These are phyloP conservation scores for Tubosaeta sp. DNA, from an alignment of 768 basidiomycete genomes.

Conservation along the genomic window DNA sequence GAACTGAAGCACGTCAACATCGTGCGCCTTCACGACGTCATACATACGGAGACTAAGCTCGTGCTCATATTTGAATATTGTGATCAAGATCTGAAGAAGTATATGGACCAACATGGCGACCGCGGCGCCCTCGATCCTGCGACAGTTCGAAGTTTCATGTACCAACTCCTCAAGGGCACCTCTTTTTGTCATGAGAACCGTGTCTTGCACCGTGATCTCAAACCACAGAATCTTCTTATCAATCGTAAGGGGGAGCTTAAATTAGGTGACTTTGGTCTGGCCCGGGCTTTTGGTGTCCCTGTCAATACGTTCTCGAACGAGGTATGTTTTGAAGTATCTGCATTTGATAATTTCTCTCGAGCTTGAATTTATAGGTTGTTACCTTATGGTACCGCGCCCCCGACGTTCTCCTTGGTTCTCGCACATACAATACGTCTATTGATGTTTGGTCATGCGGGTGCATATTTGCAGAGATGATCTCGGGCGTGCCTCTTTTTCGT, in stretches of 20 bases:
- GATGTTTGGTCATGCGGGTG: slow-evolving; percentile 99
- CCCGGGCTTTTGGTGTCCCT: slow-evolving; percentile 96
- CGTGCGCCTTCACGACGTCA: slow-evolving; percentile 96
- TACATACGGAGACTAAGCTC: slow-evolving; percentile 97
- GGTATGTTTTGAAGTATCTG: slow-evolving; percentile 33
- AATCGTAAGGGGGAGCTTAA: slow-evolving; percentile 97
- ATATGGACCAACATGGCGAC: slow-evolving; percentile 98
- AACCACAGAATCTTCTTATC: slow-evolving; percentile 97
- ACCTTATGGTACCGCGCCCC: slow-evolving; percentile 99
- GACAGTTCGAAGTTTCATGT: slow-evolving; percentile 95
- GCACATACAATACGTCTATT: slow-evolving; percentile 97
- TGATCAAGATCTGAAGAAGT: slow-evolving; percentile 97
- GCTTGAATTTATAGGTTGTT: slow-evolving; percentile 68
- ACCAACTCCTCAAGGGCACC: slow-evolving; percentile 93
- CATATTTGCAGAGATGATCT: slow-evolving; percentile 99
- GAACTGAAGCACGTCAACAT: slow-evolving; percentile 99
- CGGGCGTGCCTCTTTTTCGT: slow-evolving; percentile 93
- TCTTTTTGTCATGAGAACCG: slow-evolving; percentile 99
- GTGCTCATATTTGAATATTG: slow-evolving; percentile 98
- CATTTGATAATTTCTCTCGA: not conserved
- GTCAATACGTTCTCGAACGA: slow-evolving; percentile 99
- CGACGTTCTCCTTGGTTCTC: slow-evolving; percentile 92
- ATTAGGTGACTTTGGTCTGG: slow-evolving; percentile 95
- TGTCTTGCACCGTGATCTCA: slow-evolving; percentile 95
- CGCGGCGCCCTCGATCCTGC: slow-evolving; percentile 88